Base-by-base conservation (phyloP, 2,329 filamentous ascomycete genomes). In the Colletotrichum eremochloae region DNA sequence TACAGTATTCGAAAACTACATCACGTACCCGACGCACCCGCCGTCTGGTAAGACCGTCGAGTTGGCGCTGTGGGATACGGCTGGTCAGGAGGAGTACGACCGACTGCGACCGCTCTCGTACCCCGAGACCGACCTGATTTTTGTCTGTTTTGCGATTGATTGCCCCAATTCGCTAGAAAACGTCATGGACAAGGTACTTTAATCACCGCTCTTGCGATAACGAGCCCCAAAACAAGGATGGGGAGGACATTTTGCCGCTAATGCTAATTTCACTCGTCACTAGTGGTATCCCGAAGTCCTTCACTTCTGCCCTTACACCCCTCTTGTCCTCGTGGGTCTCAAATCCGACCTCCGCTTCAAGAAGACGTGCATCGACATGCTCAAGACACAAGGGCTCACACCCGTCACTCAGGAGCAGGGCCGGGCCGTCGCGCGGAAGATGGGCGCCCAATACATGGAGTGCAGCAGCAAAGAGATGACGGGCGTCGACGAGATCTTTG, bases 1-100 rank as follows among this genome's bases (percentile, higher is more conserved):
- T 5, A 99, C 96, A 2, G 96, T 99, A 64, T 99, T 99, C 82
- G 96, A 99, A 81, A 99, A 99, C 87, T 99, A 99, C 89, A 98
- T 99, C 85, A 98, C 96, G 67, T 96, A 97, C 82, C 97, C 96
- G 69, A 93, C 92, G 72, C 96, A 99, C 84, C 90, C 91, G 75
- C 90, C 91, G 56, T 94, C 93, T 15, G 95, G 96, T 80, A 98
- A 98, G 88, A 95, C 93, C 70, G 95, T 99, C 76, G 96, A 99
- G 85, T 90, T 99, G 74, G 96, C 96, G 52, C 89, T 99, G 64
- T 99, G 96, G 96, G 96, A 99, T 84, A 99, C 96, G 38, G 96
- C 96, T 78, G 96, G 96, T 50, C 96, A 99, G 84, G 96, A 99
- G 84, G 96, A 98, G 85, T 99, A 99, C 82, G 96, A 99, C 86